These are phyloP conservation scores for Cryphonectria parasitica DNA, from an alignment of 2,329 filamentous ascomycete genomes.

Conservation along the genomic window DNA sequence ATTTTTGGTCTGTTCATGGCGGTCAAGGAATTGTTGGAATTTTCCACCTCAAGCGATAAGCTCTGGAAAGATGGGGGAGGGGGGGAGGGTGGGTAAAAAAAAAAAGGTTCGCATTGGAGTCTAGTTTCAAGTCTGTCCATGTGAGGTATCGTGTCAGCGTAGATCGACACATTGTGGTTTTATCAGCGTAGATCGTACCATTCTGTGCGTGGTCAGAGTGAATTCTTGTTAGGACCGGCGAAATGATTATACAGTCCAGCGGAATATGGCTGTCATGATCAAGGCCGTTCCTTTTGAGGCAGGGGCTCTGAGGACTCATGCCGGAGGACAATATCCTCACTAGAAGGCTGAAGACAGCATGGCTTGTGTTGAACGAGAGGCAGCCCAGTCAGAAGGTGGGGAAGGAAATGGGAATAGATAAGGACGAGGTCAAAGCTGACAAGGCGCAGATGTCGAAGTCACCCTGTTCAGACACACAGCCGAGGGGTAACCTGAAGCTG, in stretches of 20 bases:
- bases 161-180: background rate
- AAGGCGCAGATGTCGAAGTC: background rate
- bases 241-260: background rate
- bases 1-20: background rate
- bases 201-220: background rate
- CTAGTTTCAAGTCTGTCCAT: background rate
- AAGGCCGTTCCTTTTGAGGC: background rate
- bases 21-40: background rate
- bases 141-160: background rate
- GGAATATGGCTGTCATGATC: background rate
- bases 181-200: background rate
- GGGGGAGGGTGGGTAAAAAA: too few species aligned
- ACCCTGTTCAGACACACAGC: background rate
- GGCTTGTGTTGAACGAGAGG: background rate
- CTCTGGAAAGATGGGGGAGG: too few species aligned
- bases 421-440: background rate
- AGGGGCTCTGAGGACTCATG: background rate
- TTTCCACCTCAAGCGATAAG: background rate
- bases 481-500: background rate
- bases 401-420: background rate
- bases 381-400: background rate
- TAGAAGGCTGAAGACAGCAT: background rate
- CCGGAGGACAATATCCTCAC: background rate
- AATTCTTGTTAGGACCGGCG: background rate
- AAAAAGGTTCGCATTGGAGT: background rate